A percentile compares a stretch with the other conserved stretches of the same genome.
Evolutionary conservation across 1,284 basidiomycete species (phyloP).

Genomic region (Ustilago loliicola): DNA sequence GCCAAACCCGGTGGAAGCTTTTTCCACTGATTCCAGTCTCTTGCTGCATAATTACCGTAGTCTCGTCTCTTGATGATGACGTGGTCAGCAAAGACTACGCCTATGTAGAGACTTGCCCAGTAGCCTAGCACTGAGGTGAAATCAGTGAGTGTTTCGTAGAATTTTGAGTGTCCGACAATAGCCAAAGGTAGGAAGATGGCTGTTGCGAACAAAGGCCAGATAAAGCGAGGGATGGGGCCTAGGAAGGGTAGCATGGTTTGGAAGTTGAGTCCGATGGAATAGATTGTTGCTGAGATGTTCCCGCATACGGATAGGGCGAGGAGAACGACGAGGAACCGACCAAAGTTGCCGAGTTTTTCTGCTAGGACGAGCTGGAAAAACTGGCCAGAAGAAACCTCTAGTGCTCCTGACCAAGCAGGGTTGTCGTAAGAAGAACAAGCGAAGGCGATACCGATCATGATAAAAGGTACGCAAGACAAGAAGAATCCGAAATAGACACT

Average conservation of each 20-base stretch:
- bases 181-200: conserved; percentile 79
- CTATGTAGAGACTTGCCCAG: conserved; percentile 77
- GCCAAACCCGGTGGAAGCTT: conserved; percentile 76
- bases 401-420: conserved; percentile 72
- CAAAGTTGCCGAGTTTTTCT: conserved; percentile 78
- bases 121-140: conserved; percentile 76
- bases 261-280: conserved; percentile 62
- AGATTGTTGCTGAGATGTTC: conserved; percentile 84
- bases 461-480: conserved; percentile 75
- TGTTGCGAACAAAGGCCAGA: conserved; percentile 84
- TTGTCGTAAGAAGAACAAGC: conserved; percentile 75
- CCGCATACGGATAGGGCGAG: conserved; percentile 80
- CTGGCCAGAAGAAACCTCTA: conserved; percentile 74
- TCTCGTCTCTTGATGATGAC: conserved; percentile 75
- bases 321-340: conserved; percentile 86
- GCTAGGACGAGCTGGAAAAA: conserved; percentile 81
- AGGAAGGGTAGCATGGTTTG: conserved; percentile 80
- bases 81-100: conserved; percentile 76
- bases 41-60: conserved; percentile 74
- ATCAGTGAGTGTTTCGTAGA: conserved; percentile 75
- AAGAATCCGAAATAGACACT: conserved; percentile 76
- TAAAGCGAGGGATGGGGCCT: conserved; percentile 81
- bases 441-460: conserved; percentile 75
- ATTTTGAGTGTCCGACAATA: conserved; percentile 77
- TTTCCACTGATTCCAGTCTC: conserved; percentile 75